Evolutionary conservation across 306 rosid species (phyloP), one percentile per base, ranked within the genome.

Genomic region (Glycine tomentella): DNA sequence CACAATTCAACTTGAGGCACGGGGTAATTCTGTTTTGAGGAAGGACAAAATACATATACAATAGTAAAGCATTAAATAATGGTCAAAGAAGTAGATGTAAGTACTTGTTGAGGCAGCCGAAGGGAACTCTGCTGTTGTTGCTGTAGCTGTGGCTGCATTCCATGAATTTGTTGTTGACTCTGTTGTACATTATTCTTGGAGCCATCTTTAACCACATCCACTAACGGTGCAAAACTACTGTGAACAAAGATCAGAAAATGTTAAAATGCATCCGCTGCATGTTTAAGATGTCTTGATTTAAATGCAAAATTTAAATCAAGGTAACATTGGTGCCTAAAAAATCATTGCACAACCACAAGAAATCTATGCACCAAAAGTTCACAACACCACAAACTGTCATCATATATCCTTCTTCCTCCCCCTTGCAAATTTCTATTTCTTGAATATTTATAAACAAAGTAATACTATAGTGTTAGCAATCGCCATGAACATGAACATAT

Each of bases 61-160:
- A 58, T 67, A 74, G 13, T 55, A 51, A 44, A 80, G 79, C 40
- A 65, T 31, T 20, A 84, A 78, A 79, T 65, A 83, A 45, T 49
- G 75, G 44, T 34, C 52, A 75, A 76, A 70, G 52, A 65, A 70
- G 76, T 66, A 77, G 62, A 74, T 46, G 81, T 67, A 69, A 78
- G 66, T 91, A 95, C 99, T 75, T 90, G 97, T 67, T 89, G 95
- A 55, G 90, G 81, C 33, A 89, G 50, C 74, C 90, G 95, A 81
- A 88, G 84, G 73, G 95, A 74, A 81, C 69, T 86, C 85, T 90
- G 95, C 69, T 84, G 91, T 69, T 87, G 97, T 74, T n/a, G n/a
- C n/a, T n/a, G n/a, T n/a, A n/a, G n/a, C n/a, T n/a, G n/a, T n/a
- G n/a, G n/a, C n/a, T n/a, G n/a, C n/a, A n/a, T n/a, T n/a, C n/a